A percentile compares a stretch with the other conserved stretches of the same genome.
These are phyloP conservation scores for Cornus kousa DNA, from an alignment of 148 eudicot species.

Conservation along the genomic window DNA sequence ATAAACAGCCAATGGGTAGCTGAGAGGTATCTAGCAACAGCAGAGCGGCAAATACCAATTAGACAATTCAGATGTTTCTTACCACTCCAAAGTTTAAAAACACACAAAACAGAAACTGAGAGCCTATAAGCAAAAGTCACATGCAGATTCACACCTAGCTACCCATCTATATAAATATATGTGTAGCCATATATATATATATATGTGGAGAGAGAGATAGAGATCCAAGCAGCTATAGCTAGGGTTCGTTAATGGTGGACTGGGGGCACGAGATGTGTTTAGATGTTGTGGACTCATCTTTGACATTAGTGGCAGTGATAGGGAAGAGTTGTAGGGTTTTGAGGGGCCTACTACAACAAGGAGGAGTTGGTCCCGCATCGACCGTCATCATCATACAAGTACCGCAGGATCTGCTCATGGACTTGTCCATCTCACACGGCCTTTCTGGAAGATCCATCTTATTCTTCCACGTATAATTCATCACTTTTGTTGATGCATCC, in stretches of 20 bases:
- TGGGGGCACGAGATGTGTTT: neutral
- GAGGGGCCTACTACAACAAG: constrained; percentile 33
- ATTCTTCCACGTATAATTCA: constrained; percentile 23
- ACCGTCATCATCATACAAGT: constrained; percentile 29
- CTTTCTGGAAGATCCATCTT: constrained; percentile 14
- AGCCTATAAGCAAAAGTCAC: neutral
- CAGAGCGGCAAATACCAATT: neutral
- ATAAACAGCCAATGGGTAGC: neutral
- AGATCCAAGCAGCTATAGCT: neutral
- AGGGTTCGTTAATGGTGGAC: constrained; percentile 15
- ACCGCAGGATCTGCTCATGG: constrained; percentile 10
- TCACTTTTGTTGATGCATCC: constrained; percentile 12
- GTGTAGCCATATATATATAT: neutral
- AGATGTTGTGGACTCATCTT: constrained; percentile 10
- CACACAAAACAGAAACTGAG: neutral
- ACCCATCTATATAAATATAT: neutral
- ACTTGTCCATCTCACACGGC: constrained; percentile 3
- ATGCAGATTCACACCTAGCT: neutral
- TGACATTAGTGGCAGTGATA: constrained; percentile 40
- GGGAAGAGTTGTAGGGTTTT: constrained; percentile 86
- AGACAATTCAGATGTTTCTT: constrained; percentile 13
- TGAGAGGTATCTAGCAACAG: neutral
- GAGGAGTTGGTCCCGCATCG: constrained; percentile 23
- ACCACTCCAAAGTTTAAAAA: constrained; percentile 6
- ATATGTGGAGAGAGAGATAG: neutral